Percentiles rank a stretch among this genome's conserved stretches.
Conservation (phyloP, 1,284 basidiomycete species). For the Pseudozyma tsukubaensis region DNA sequence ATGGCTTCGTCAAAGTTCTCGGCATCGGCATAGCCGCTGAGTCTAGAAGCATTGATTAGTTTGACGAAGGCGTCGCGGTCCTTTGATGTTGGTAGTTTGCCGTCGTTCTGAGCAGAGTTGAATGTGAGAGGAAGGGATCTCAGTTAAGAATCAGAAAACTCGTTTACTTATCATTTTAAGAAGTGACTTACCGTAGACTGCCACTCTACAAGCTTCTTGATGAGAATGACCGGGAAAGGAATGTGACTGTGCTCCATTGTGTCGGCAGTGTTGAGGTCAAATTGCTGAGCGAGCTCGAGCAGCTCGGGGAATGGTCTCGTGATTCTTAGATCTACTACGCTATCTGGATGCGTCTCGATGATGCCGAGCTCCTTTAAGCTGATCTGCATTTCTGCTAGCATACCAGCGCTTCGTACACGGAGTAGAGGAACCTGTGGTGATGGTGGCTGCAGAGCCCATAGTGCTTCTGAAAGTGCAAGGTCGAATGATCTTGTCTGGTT, state of each 20-base stretch:
- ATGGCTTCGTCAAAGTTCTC: slow-evolving; percentile 84
- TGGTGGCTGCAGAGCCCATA: slow-evolving; percentile 49
- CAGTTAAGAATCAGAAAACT: no score
- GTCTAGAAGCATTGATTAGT: slow-evolving; percentile 72
- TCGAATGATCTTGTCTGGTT: slow-evolving; percentile 57
- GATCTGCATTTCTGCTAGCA: slow-evolving; percentile 59
- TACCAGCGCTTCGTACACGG: slow-evolving; percentile 51
- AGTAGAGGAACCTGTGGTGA: slow-evolving; percentile 58
- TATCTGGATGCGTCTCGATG: slow-evolving; percentile 92
- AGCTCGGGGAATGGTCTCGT: slow-evolving; percentile 83
- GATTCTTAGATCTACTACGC: slow-evolving; percentile 76
- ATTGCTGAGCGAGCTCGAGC: slow-evolving; percentile 39
- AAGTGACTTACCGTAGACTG: slow-evolving; percentile 70
- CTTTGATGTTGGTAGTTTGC: slow-evolving; percentile 73
- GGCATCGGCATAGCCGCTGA: slow-evolving; percentile 80
- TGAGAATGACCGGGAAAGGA: slow-evolving; percentile 67
- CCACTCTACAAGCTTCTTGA: slow-evolving; percentile 85
- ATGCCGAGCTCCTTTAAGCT: slow-evolving; percentile 70
- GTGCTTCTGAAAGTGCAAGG: slow-evolving; percentile 49
- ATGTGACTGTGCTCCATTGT: slow-evolving; percentile 61
- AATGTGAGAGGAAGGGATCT: no score
- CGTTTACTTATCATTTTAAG: no score
- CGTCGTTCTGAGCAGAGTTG: no score
- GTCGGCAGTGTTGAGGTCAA: slow-evolving; percentile 52
- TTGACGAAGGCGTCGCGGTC: slow-evolving; percentile 86